phyloP scores from a whole-genome alignment of 352 stramenopile species.

The Phytopythium vexans region DNA sequence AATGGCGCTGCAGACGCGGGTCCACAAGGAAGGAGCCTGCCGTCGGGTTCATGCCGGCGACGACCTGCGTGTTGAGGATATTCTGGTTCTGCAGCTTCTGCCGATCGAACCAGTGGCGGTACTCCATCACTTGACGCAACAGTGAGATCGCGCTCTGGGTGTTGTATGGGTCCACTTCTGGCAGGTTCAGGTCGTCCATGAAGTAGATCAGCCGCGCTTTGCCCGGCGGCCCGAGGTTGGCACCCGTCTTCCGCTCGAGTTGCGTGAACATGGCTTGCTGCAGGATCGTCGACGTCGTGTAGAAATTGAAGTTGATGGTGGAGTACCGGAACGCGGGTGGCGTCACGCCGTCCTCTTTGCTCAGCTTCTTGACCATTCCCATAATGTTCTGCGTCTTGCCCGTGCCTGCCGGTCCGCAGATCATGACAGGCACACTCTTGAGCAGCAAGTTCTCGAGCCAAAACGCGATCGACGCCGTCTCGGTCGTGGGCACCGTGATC shows the following conservation, averaged over 20 bases:
- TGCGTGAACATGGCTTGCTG: constrained; percentile 91
- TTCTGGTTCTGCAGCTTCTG: constrained; percentile 93
- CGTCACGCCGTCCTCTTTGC: constrained; percentile 73
- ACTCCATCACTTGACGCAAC: constrained; percentile 95
- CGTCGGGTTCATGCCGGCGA: constrained; percentile 95
- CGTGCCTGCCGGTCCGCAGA: constrained; percentile 92
- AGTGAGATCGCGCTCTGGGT: constrained; percentile 95
- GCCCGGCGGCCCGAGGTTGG: constrained; percentile 92
- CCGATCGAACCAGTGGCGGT: constrained; percentile 92
- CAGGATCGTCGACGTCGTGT: constrained; percentile 92
- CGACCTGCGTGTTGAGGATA: constrained; percentile 94
- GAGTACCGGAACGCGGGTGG: constrained; percentile 73
- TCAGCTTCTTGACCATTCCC: constrained; percentile 92
- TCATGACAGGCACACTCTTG: constrained; percentile 91
- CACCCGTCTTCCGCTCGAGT: constrained; percentile 94
- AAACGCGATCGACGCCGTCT: constrained; percentile 94
- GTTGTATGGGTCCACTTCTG: constrained; percentile 95
- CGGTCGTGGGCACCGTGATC: constrained; percentile 92
- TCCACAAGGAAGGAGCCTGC: constrained; percentile 94
- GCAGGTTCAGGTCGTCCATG: constrained; percentile 96
- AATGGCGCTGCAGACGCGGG: constrained; percentile 93
- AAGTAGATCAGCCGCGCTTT: constrained; percentile 95
- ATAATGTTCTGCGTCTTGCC: constrained; percentile 96
- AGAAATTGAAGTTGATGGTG: constrained; percentile 98
- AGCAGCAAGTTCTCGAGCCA: constrained; percentile 94